Conservation (phyloP, 2,329 filamentous ascomycete species). For the Phyllosticta capitalensis region DNA sequence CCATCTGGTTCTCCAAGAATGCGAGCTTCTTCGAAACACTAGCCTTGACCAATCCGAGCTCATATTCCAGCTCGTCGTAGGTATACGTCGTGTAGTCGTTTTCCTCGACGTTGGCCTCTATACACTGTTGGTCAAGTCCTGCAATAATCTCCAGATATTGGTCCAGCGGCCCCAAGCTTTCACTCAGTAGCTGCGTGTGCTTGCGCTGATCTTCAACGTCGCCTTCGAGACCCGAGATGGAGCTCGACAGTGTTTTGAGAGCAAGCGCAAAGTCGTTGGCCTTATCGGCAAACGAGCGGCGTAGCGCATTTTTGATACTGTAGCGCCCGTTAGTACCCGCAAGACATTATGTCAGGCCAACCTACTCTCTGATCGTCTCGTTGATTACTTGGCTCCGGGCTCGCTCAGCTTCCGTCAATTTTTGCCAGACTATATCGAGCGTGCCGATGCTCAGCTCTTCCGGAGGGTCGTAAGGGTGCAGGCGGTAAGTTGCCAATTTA, state of each 20-base stretch:
- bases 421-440: slow-evolving; percentile 73
- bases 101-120: slow-evolving; percentile 96
- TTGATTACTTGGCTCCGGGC: slow-evolving; percentile 88
- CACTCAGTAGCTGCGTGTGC: slow-evolving; percentile 76
- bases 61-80: slow-evolving; percentile 91
- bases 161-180: slow-evolving; percentile 81
- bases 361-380: slow-evolving; percentile 89
- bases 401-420: slow-evolving; percentile 74
- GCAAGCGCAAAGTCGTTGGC: slow-evolving; percentile 96
- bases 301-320: slow-evolving; percentile 88
- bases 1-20: slow-evolving; percentile 97
- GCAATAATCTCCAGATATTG: slow-evolving; percentile 83
- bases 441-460: slow-evolving; percentile 71
- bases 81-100: slow-evolving; percentile 99
- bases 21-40: slow-evolving; percentile 93
- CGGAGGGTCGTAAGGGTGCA: slow-evolving; percentile 86
- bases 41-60: slow-evolving; percentile 80
- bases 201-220: slow-evolving; percentile 90
- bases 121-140: slow-evolving; percentile 76
- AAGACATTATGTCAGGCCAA: not conserved
- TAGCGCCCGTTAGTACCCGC: slow-evolving; percentile 19
- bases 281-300: slow-evolving; percentile 91
- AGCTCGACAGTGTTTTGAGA: slow-evolving; percentile 86
- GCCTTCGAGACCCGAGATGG: slow-evolving; percentile 93
- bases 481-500: slow-evolving; percentile 87